Evolutionary conservation across 2,329 filamentous ascomycete genomes (phyloP).

Genomic region (Pseudogymnoascus verrucosus): DNA sequence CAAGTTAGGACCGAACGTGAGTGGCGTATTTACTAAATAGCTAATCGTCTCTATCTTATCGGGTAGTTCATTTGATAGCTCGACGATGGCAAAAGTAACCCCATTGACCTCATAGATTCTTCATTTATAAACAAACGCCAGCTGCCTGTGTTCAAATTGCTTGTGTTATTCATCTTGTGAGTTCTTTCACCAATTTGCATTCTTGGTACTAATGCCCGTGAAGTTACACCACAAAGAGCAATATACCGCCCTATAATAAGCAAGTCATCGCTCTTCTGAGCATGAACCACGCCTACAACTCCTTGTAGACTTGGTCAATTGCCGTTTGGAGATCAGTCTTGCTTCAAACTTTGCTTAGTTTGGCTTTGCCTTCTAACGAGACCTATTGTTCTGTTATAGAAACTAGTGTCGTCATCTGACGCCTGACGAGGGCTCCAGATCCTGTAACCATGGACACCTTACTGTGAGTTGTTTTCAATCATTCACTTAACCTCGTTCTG

Average conservation of each 20-base stretch:
- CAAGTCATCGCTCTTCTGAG: neutral
- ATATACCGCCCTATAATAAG: neutral
- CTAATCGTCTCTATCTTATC: conserved; percentile 6
- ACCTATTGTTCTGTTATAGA: neutral
- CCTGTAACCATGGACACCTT: conserved; percentile 37
- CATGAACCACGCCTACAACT: neutral
- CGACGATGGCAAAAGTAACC: neutral
- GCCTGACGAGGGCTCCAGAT: neutral
- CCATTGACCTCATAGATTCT: conserved; percentile 4
- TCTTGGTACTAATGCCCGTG: neutral
- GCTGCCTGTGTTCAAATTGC: neutral
- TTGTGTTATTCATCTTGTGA: neutral
- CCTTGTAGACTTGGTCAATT: neutral
- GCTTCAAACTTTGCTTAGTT: neutral
- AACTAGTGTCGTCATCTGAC: neutral
- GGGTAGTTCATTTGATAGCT: conserved; percentile 3
- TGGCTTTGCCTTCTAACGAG: neutral
- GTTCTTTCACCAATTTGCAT: neutral
- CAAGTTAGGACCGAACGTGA: neutral
- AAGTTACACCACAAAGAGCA: neutral
- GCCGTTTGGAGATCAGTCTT: neutral
- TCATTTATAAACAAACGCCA: conserved; percentile 5
- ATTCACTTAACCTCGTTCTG: neutral
- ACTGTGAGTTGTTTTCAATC: conserved; percentile 30
- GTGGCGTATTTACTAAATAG: neutral